phyloP scores from a whole-genome alignment of 2,329 filamentous ascomycete genomes.

The Microdochium bolleyi region DNA sequence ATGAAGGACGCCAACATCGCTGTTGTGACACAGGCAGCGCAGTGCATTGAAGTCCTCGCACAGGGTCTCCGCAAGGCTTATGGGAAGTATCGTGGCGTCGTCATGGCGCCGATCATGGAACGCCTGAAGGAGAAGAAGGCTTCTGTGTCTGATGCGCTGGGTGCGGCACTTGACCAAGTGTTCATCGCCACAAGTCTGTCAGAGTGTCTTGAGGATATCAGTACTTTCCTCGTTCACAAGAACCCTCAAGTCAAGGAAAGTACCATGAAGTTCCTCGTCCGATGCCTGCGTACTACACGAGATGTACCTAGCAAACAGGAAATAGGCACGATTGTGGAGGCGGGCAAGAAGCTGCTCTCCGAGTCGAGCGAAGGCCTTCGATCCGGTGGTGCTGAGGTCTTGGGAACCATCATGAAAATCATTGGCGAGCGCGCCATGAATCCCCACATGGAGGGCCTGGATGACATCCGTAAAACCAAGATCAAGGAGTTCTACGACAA shows the following conservation, averaged over 20 bases:
- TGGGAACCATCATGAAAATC: constrained; percentile 97
- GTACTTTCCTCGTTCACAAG: constrained; percentile 81
- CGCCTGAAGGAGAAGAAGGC: constrained; percentile 96
- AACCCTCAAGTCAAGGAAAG: constrained; percentile 97
- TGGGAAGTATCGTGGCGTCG: constrained; percentile 67
- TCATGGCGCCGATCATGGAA: constrained; percentile 89
- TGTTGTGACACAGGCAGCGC: constrained; percentile 86
- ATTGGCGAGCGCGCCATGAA: constrained; percentile 96
- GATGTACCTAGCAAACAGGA: constrained; percentile 81
- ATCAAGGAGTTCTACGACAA: constrained; percentile 84
- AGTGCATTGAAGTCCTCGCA: constrained; percentile 83
- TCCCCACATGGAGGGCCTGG: constrained; percentile 80
- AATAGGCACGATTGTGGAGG: constrained; percentile 77
- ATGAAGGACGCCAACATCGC: constrained; percentile 99
- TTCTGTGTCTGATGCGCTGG: constrained; percentile 78
- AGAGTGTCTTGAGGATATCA: constrained; percentile 87
- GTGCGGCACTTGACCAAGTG: constrained; percentile 69
- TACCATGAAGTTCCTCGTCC: constrained; percentile 85
- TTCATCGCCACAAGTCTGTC: constrained; percentile 61
- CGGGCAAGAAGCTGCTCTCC: constrained; percentile 78
- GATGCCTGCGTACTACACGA: constrained; percentile 74
- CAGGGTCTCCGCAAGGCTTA: constrained; percentile 77
- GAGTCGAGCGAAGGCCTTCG: constrained; percentile 82
- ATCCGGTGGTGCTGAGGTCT: constrained; percentile 81
- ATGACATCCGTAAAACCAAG: constrained; percentile 92